phyloP scores from a whole-genome alignment of 2,329 filamentous ascomycete genomes.

The Pseudopyricularia cyperi region DNA sequence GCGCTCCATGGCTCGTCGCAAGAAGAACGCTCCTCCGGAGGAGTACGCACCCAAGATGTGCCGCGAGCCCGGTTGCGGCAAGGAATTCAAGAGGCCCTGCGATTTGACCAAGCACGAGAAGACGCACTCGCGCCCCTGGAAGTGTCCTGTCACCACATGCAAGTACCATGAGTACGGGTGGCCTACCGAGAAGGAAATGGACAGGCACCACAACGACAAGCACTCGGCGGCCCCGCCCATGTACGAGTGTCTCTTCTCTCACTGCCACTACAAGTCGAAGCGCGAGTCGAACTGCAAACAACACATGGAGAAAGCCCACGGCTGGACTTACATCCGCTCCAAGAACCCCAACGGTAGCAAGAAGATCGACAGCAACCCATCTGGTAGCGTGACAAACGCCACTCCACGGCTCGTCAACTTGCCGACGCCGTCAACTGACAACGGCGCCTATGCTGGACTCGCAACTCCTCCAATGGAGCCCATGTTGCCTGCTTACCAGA shows the following conservation, averaged over 20 bases:
- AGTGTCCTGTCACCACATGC: constrained; percentile 71
- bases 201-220: constrained; percentile 92
- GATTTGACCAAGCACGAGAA: constrained; percentile 98
- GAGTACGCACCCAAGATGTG: constrained; percentile 72
- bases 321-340: constrained; percentile 79
- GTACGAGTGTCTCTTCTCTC: constrained; percentile 70
- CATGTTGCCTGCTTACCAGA: constrained; percentile 14
- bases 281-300: constrained; percentile 95
- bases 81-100: constrained; percentile 93
- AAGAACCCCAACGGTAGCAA: constrained; percentile 77
- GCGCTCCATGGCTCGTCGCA: constrained; percentile 89
- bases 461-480: constrained; percentile 41
- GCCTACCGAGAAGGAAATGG: constrained; percentile 96
- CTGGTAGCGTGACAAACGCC: constrained; percentile 31
- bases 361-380: constrained; percentile 30
- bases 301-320: constrained; percentile 95
- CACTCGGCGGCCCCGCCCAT: constrained; percentile 70
- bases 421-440: constrained; percentile 47
- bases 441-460: constrained; percentile 29
- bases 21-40: constrained; percentile 82
- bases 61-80: constrained; percentile 63
- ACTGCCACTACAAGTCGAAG: constrained; percentile 90
- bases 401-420: constrained; percentile 49
- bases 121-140: constrained; percentile 92
- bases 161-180: constrained; percentile 85